Evolutionary conservation across 495 filamentous ascomycete species (phyloP), one percentile per base, ranked within the genome.

Genomic region (Aspergillus incahuasiensis): DNA sequence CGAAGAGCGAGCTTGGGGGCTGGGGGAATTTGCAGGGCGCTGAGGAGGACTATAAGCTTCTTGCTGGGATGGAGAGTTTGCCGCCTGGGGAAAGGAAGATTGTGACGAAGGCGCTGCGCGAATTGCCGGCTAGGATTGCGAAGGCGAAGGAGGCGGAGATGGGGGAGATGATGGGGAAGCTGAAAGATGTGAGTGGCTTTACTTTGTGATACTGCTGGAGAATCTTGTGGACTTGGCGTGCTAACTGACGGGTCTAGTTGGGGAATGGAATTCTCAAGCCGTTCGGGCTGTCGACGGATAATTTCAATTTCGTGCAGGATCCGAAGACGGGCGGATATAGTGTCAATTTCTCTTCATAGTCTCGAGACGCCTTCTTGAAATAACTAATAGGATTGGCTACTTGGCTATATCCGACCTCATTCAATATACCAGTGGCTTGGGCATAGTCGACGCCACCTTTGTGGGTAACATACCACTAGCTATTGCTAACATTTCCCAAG

Each of bases 121-220:
- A 71, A 24, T 75, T 97, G 12, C 86, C 88, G 2, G 71, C 75
- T 20, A 78, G 77, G 57, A 82, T 90, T 39, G 87, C 90, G 42
- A 78, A 79, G 32, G 91, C 91, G 3, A 85, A 86, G 69, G 85
- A 94, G 62, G 85, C 78, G 63, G 94, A 98, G 71, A 90, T 91
- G 79, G 83, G 77, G 6, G 92, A 98, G 70, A 96, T 97, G 89
- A 91, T 96, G 89, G 88, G 85, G 21, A 97, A 97, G 73, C 70
- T 98, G 70, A 97, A 95, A 70, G 84, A 88, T 63, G 84, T 88
- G 53, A 76, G 83, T 80, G 21, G 28, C 32, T 12, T n/a, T n/a
- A n/a, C n/a, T n/a, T n/a, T n/a, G n/a, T n/a, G n/a, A 15, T 35
- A 0, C 25, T 12, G 20, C 6, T 34, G 11, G 3, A 25, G 7